These are phyloP conservation scores for Rostrohypoxylon terebratum DNA, from an alignment of 495 filamentous ascomycete genomes.

Conservation along the genomic window DNA sequence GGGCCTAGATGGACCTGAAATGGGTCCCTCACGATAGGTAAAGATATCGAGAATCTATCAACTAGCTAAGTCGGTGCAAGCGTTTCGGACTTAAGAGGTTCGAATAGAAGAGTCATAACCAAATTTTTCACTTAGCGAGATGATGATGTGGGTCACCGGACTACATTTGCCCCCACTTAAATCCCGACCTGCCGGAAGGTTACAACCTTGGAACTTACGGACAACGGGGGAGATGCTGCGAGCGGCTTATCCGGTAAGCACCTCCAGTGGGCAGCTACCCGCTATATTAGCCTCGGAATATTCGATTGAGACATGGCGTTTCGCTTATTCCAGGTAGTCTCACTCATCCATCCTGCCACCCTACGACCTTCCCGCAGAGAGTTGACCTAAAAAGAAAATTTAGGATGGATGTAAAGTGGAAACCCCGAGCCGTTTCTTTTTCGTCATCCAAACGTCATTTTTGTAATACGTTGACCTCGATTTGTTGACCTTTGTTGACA, in stretches of 20 bases:
- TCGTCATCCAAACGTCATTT: conserved; percentile 36
- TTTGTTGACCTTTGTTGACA: conserved; percentile 9
- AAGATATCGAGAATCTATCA: neutral
- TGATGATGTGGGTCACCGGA: conserved; percentile 18
- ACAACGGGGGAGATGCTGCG: conserved; percentile 6
- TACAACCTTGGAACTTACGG: no score
- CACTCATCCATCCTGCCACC: conserved; percentile 31
- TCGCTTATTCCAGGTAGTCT: conserved; percentile 8
- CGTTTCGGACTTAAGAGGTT: neutral
- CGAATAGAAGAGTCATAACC: neutral
- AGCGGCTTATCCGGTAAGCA: conserved; percentile 22
- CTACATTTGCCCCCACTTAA: conserved; percentile 23
- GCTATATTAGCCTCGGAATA: conserved; percentile 3
- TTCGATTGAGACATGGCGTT: neutral
- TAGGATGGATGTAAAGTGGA: conserved; percentile 27
- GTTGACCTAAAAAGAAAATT: neutral
- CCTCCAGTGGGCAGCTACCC: conserved; percentile 23
- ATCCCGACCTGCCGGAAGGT: conserved; percentile 2
- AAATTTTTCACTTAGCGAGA: conserved; percentile 3
- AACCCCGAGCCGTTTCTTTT: conserved; percentile 37
- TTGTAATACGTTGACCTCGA: conserved; percentile 4
- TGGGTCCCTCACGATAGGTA: no score
- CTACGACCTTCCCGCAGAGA: neutral
- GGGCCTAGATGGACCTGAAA: neutral
- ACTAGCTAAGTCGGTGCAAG: neutral